Evolutionary conservation across 2,329 filamentous ascomycete species (phyloP), one percentile per base, ranked within the genome.

Genomic region (Colletotrichum tabaci): DNA sequence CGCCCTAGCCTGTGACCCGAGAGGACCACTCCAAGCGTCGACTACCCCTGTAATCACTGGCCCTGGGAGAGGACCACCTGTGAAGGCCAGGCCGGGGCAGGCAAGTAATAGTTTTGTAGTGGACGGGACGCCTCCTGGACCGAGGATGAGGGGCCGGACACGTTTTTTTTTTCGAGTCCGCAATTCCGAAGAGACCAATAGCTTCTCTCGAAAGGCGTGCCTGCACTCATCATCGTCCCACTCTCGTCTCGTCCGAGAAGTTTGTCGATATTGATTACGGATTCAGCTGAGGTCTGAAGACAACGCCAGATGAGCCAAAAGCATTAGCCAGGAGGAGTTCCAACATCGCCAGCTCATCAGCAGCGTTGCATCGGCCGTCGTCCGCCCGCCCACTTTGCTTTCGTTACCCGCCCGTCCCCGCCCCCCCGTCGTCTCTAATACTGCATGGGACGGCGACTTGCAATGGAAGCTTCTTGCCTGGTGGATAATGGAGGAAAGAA

Each of bases 1-100:
- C 47, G 64, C 38, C 23, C 58, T 58, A 62, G 64, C 23, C 21
- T 26, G 16, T 21, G 16, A 23, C 16, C 49, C 21, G 23, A 21
- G 42, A 40, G 30, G 23, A 23, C 13, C 30, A 35, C 30, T 35
- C 8, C 30, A 9, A 35, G 30, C 30, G 30, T 35, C 9, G 30
- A 35, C 5, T 10, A 35, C 30, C 30, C 30, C 30, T 35, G 30
- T 35, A 35, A 35, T n/a, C 40, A 38, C 47, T 49, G 35, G 53
- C 26, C 38, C 35, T 53, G 13, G 10, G 21, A 40, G 2, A 40
- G 40, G 49, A 46, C 62, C 66, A 46, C 62, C 66, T 70, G 67
- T 66, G 55, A 70, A 56, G 50, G 49, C 10, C 50, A 53, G 46
- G 30, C 2, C 30, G 30, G 30, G 30, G 30, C 30, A 35, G 30